Evolutionary conservation across 2,329 filamentous ascomycete genomes (phyloP).

Genomic region (Hypomyces perniciosus): DNA sequence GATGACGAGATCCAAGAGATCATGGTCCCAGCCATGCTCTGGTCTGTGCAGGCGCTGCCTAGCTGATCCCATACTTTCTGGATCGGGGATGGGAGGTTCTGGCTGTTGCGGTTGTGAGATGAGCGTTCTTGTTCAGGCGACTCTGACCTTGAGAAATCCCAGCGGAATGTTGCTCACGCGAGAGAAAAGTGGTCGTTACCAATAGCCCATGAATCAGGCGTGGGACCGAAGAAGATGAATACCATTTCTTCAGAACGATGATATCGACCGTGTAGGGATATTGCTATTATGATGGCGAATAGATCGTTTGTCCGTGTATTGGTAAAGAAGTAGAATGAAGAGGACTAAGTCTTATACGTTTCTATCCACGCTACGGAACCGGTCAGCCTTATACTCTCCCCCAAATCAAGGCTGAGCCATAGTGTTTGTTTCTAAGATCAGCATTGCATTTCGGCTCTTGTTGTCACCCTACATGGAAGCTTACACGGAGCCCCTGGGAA

Average conservation of each 20-base stretch:
- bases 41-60: not conserved
- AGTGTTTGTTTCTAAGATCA: too few relatives aligned
- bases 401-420: too few relatives aligned
- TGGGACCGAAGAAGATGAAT: conserved; percentile 12
- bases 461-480: too few relatives aligned
- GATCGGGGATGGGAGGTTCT: conserved; percentile 10
- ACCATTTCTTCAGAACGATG: not conserved
- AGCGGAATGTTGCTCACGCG: conserved; percentile 4
- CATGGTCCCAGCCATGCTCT: conserved; percentile 7
- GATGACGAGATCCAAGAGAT: conserved; percentile 15
- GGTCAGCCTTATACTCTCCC: too few relatives aligned
- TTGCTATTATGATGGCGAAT: too few relatives aligned
- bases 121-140: not conserved
- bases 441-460: too few relatives aligned
- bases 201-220: conserved; percentile 11
- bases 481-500: too few relatives aligned
- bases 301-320: too few relatives aligned
- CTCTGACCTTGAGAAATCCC: too few relatives aligned
- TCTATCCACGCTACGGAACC: too few relatives aligned
- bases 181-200: conserved; percentile 13
- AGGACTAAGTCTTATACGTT: too few relatives aligned
- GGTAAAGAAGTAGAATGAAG: too few relatives aligned
- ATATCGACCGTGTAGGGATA: not conserved
- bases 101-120: not conserved
- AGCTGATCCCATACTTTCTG: conserved; percentile 13